These are phyloP conservation scores for Chlorella sp. DNA, from an alignment of 139 green algal genomes.

Conservation along the genomic window DNA sequence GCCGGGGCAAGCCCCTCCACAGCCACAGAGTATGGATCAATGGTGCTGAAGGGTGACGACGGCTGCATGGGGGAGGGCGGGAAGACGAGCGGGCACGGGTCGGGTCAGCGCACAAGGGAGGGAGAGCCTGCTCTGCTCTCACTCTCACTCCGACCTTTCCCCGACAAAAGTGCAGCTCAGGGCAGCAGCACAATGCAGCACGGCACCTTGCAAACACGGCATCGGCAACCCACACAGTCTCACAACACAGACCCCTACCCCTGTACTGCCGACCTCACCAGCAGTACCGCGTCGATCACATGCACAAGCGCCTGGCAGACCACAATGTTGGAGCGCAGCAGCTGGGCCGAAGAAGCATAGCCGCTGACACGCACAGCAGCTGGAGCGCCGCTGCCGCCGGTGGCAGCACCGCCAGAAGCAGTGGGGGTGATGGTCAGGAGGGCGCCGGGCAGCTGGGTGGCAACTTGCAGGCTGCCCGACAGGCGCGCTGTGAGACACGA, in stretches of 20 bases:
- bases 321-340: constrained; percentile 13
- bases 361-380: background rate
- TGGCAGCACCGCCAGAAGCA: background rate
- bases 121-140: background rate
- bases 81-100: background rate
- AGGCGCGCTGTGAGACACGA: background rate
- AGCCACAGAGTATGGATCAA: background rate
- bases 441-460: constrained; percentile 9
- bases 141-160: no score
- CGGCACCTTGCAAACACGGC: no score
- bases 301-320: background rate
- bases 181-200: no score
- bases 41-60: background rate
- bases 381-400: background rate
- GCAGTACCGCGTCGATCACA: background rate
- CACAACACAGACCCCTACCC: no score
- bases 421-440: background rate
- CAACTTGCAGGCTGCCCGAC: background rate
- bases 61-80: background rate
- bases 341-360: background rate
- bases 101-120: no score
- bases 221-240: no score
- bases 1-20: background rate
- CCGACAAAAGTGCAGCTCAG: no score
- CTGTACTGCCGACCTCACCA: background rate